Evolutionary conservation across 352 stramenopile genomes (phyloP).

Genomic region (Phytophthora megakarya): DNA sequence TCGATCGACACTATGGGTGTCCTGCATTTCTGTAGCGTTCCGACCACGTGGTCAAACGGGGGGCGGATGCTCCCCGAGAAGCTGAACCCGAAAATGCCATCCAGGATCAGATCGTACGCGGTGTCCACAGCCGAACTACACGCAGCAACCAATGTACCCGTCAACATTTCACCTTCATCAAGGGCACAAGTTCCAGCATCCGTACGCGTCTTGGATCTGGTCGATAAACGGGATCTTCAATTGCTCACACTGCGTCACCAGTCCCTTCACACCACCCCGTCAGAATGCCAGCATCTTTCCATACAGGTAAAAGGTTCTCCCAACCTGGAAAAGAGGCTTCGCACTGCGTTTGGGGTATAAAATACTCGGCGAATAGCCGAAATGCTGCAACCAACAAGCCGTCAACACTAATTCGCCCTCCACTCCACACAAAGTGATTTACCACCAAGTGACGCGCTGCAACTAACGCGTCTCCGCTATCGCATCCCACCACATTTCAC

Average conservation of each 20-base stretch:
- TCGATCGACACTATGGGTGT: constrained; percentile 96
- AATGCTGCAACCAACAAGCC: constrained; percentile 72
- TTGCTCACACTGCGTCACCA: constrained; percentile 78
- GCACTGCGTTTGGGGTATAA: constrained; percentile 94
- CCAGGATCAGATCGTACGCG: constrained; percentile 93
- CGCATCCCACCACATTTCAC: background rate
- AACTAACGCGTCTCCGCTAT: constrained; percentile 96
- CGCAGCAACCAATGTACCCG: background rate
- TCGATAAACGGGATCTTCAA: constrained; percentile 84
- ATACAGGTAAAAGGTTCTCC: no score
- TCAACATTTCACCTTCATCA: no score
- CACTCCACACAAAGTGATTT: background rate
- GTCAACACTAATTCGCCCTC: background rate
- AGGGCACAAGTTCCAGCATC: no score
- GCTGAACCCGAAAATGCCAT: constrained; percentile 99
- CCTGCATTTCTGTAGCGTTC: constrained; percentile 54
- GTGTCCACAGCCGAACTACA: constrained; percentile 52
- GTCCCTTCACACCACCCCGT: constrained; percentile 37
- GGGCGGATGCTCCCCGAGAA: constrained; percentile 89
- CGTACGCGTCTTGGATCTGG: constrained; percentile 49
- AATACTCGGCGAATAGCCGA: constrained; percentile 94
- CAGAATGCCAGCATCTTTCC: background rate
- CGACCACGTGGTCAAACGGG: constrained; percentile 92
- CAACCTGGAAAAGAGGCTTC: constrained; percentile 82
- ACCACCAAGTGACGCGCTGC: constrained; percentile 96